phyloP scores from a whole-genome alignment of 441 rosid species.

The Eugenia klotzschiana region DNA sequence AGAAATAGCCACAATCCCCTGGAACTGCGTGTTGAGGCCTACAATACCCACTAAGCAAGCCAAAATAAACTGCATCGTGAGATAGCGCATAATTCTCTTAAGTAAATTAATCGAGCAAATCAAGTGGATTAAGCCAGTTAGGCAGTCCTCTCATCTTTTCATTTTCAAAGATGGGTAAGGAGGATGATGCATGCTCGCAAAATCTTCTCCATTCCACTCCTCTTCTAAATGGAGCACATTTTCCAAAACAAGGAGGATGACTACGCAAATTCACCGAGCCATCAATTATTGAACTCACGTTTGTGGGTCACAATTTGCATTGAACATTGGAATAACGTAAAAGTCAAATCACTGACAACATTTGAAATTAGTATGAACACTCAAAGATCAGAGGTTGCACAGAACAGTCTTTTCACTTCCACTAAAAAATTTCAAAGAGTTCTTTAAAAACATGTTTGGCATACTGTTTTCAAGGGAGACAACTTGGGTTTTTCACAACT shows the following conservation, averaged over 20 bases:
- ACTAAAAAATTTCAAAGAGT: not conserved
- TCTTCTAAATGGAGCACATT: not conserved
- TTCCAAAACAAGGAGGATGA: not conserved
- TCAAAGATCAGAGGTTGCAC: not conserved
- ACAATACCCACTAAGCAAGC: constrained; percentile 46
- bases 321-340: not conserved
- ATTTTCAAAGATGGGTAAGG: not conserved
- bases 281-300: not conserved
- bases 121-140: not conserved
- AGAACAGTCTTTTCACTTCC: not conserved
- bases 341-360: not conserved
- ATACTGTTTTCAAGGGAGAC: not conserved
- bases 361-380: not conserved
- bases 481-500: not conserved
- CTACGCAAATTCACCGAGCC: not conserved
- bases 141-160: not conserved
- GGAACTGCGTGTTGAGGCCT: constrained; percentile 71
- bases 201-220: not conserved
- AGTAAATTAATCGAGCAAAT: not conserved
- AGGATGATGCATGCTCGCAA: not conserved
- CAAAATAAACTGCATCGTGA: not conserved
- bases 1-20: constrained; percentile 77
- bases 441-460: not conserved
- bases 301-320: not conserved
- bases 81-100: not conserved